Conservation (phyloP, 495 filamentous ascomycete genomes). For the Pseudoneurospora amorphoporcata region DNA sequence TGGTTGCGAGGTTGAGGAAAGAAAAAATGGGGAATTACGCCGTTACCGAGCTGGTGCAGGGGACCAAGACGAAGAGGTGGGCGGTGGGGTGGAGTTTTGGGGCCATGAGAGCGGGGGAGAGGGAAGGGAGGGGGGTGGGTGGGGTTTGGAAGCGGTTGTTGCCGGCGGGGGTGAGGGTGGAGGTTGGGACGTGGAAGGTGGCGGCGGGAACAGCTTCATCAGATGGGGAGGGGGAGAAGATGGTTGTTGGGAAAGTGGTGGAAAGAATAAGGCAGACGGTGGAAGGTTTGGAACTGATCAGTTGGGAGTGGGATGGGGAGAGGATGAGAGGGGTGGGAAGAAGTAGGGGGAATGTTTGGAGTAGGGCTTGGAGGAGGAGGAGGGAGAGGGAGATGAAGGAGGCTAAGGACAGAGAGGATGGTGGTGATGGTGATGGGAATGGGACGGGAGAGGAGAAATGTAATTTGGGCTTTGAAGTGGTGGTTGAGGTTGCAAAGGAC, state of each 20-base stretch:
- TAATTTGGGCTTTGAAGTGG: conserved; percentile 17
- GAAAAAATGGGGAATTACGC: conserved; percentile 67
- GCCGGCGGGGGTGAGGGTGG: conserved; percentile 44
- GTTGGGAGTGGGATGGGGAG: conserved; percentile 31
- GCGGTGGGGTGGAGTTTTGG: conserved; percentile 80
- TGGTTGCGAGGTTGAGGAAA: conserved; percentile 52
- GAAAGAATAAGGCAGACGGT: conserved; percentile 11
- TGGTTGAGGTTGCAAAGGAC: conserved; percentile 6
- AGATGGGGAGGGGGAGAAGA: neutral
- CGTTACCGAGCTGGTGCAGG: conserved; percentile 70
- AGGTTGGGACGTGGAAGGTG: neutral
- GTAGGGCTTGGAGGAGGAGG: conserved; percentile 34
- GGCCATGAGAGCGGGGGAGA: conserved; percentile 39
- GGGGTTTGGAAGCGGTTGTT: conserved; percentile 45
- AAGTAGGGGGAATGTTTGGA: conserved; percentile 40
- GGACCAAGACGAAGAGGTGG: conserved; percentile 75
- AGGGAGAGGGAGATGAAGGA: conserved; percentile 10
- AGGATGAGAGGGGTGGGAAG: conserved; percentile 26
- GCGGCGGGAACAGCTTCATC: no score
- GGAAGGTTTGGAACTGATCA: conserved; percentile 49
- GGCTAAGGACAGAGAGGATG: neutral
- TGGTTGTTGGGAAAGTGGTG: conserved; percentile 4
- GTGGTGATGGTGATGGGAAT: neutral
- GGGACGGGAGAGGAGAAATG: conserved; percentile 5
- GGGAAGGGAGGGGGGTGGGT: neutral